phyloP scores from a whole-genome alignment of 225 moss, liverwort and hornwort species.

The Anthoceros angustus region DNA sequence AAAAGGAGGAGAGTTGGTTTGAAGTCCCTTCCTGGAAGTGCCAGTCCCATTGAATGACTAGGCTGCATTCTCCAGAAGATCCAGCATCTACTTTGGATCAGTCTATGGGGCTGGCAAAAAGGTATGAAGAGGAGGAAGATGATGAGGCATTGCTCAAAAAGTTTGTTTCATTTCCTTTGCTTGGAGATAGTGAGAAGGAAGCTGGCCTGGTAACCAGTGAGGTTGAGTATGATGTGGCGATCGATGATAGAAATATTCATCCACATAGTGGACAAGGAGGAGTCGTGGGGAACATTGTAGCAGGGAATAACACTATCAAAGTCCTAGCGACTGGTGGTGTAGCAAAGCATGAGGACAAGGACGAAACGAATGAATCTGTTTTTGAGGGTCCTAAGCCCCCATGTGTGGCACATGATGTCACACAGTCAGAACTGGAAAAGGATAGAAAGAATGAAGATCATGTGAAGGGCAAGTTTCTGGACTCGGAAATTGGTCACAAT shows the following conservation, averaged over 20 bases:
- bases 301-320: slow-evolving; percentile 10
- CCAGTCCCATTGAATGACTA: too few species aligned
- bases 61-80: too few species aligned
- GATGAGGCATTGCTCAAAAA: slow-evolving; percentile 12
- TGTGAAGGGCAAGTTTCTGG: background rate
- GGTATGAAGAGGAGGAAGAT: slow-evolving; percentile 12
- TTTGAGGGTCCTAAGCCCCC: slow-evolving; percentile 40
- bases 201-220: background rate
- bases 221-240: slow-evolving; percentile 7
- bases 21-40: slow-evolving; percentile 17
- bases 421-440: slow-evolving; percentile 7
- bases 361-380: slow-evolving; percentile 10
- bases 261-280: slow-evolving; percentile 9
- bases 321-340: slow-evolving; percentile 6
- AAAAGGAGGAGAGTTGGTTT: slow-evolving; percentile 25
- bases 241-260: slow-evolving; percentile 6
- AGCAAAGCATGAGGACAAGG: slow-evolving; percentile 13
- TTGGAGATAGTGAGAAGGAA: slow-evolving; percentile 12
- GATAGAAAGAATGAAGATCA: slow-evolving; percentile 8
- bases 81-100: too few species aligned
- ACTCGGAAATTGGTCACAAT: slow-evolving; percentile 10
- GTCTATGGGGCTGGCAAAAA: slow-evolving; percentile 21
- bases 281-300: slow-evolving; percentile 3
- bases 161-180: slow-evolving; percentile 5
- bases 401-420: background rate